Evolutionary conservation across 2,329 filamentous ascomycete genomes (phyloP), one percentile per base, ranked within the genome.

Genomic region (Pyricularia grisea): DNA sequence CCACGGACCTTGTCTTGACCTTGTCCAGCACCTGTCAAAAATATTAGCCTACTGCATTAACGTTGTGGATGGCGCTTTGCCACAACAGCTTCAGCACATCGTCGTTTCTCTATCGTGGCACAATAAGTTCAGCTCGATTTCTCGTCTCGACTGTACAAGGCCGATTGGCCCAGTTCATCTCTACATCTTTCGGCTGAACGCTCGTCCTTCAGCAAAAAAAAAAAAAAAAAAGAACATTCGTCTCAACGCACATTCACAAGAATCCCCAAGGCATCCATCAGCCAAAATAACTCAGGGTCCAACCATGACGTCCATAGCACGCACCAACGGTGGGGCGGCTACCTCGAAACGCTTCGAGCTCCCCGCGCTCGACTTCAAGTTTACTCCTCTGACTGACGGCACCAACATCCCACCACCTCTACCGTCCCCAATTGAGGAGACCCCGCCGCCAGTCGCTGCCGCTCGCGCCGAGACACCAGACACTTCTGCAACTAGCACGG

Each of bases 401-500:
- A 88, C 86, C 75, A 75, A 86, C 74, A 88, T 88, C 72, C 86
- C 86, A 63, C 84, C 86, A 33, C 86, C 86, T 28, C 80, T 79
- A 65, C 85, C 85, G 23, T 88, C 85, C 66, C 86, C 86, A 65
- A 77, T 83, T 68, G 77, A 81, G 72, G 82, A 85, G 75, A 79
- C 81, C 60, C 80, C 80, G 64, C 80, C 81, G 69, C 82, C 81
- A 12, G 12, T 4, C n/a, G 82, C 80, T 61, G 79, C 81, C 69
- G 14, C 25, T 7, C 67, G 71, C 31, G 68, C 69, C 65, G 69
- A 73, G 28, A 61, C 70, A 72, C 72, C 69, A 71, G 70, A 73
- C 68, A 67, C 70, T 36, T 66, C 70, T 67, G 72, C 73, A 71
- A 74, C 75, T 73, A 84, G 84, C 78, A 82, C 81, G 76, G 81